Base-by-base conservation (phyloP, 2,329 filamentous ascomycete species). In the Neofusicoccum parvum region DNA sequence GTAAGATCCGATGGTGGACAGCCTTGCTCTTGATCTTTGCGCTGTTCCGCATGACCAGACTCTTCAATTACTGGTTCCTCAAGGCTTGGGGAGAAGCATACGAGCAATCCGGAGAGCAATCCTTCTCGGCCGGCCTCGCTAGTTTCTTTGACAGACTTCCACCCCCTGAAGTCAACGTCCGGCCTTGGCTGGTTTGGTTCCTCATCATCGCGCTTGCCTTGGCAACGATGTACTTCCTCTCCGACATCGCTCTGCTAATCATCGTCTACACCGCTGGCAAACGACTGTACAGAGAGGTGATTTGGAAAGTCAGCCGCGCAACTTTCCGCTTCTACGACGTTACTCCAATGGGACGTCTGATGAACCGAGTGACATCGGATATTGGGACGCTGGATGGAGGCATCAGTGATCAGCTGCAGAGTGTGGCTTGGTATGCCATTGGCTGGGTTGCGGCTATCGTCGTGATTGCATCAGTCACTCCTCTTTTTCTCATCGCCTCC, bases 301-400 rank as follows among this genome's bases (percentile, higher is more conserved):
- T 97, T 78, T 80, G 85, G 1, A 86, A 86, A 60, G 91, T 97
- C 58, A 90, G 90, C 73, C 86, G 88, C 71, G 91, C 93, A 0
- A 94, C 90, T 0, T 96, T 97, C 79, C 88, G 92, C 1, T 97
- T 94, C 76, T 95, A 96, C 79, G 94, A 97, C 74, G 88, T 92
- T 3, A 97, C 94, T 0, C 94, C 94, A 0, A 89, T 96, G 0
- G 94, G 94, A 0, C 87, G 94, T 53, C 81, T 97, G 67, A 97
- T 97, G 91, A 97, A 97, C 75, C 87, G 94, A 7, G 83, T 97
- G 67, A 96, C 93, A 0, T 92, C 92, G 1, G 93, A 97, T 72
- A 95, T 97, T 78, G 91, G 91, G 34, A 94, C 92, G 58, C 86
- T 97, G 0, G 94, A 97, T 72, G 93, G 93, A 0, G 90, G 91